Base-by-base conservation (phyloP, 2,329 filamentous ascomycete genomes). In the Neonectria faginata region DNA sequence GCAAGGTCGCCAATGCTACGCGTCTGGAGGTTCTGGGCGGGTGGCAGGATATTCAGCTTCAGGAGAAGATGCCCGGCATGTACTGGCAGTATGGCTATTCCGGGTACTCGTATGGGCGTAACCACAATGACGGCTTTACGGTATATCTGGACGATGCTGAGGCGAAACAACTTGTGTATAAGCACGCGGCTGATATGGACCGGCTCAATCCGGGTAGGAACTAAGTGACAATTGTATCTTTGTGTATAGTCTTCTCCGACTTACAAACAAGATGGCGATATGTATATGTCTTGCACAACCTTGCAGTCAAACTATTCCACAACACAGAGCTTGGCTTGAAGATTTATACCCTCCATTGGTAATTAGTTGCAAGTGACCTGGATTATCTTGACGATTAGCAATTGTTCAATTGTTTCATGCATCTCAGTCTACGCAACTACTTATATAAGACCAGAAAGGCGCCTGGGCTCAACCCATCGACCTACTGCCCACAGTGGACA, bases 21-120 rank as follows among this genome's bases (percentile, higher is more conserved):
- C 73, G 85, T 2, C 53, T 79, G 1, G 81, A 85, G 57, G 85
- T 84, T 1, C 66, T 86, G 5, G 78, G 80, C 3, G 73, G 76
- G 22, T 87, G 85, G 85, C 85, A 87, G 76, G 74, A 77, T 29
- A 84, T 85, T 4, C 78, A 76, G 11, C 68, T 84, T 12, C 75
- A 82, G 65, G 80, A 84, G 74, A 82, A 82, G 73, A 79, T 88
- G 74, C 75, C 83, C 1, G 84, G 85, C 66, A 79, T 86, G 81
- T 88, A 82, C 74, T 88, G 85, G 85, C 85, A 88, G 71, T 87
- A 79, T 68, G 85, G 85, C 0, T 87, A 78, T 70, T 81, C 79
- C 14, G 78, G 78, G 1, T 87, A 81, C 66, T 86, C 84, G 6
- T 86, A 84, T 57, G 85, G 85, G 1, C 79, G 80, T 27, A 88